These are phyloP conservation scores for Teratosphaeria pseudoeucalypti DNA, from an alignment of 2,329 filamentous ascomycete genomes.

Conservation along the genomic window DNA sequence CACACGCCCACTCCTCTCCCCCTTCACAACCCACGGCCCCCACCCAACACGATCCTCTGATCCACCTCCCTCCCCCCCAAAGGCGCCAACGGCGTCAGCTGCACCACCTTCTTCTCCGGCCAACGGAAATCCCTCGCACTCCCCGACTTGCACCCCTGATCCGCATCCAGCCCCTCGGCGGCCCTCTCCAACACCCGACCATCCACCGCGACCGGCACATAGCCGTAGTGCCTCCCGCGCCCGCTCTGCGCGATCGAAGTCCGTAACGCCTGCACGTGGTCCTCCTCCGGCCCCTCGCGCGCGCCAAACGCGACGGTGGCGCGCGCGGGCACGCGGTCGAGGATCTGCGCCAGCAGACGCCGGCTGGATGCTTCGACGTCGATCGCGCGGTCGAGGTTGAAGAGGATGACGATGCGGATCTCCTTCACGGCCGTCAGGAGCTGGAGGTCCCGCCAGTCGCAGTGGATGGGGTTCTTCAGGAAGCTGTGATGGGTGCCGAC, in stretches of 20 bases:
- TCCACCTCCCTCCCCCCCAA: neutral
- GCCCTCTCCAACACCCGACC: neutral
- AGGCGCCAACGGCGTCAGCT: neutral
- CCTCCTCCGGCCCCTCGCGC: conserved; percentile 5
- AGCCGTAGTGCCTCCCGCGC: neutral
- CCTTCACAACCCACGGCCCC: neutral
- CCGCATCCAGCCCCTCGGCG: neutral
- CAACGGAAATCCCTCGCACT: neutral
- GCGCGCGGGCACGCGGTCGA: conserved; percentile 13
- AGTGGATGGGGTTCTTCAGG: neutral
- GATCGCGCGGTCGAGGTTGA: conserved; percentile 3
- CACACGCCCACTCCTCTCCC: neutral
- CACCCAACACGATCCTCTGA: neutral
- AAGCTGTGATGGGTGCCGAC: neutral
- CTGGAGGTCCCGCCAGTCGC: neutral
- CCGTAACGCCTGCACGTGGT: conserved; percentile 6
- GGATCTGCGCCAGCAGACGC: conserved; percentile 7
- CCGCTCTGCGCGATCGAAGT: neutral
- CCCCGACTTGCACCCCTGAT: neutral
- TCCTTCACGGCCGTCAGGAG: neutral
- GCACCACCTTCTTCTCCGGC: neutral
- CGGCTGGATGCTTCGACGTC: conserved; percentile 1
- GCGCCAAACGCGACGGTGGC: conserved; percentile 8
- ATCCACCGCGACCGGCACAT: neutral
- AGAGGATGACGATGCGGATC: neutral